phyloP scores from a whole-genome alignment of 176 grass and related monocot genomes.

The Cenchrus purpureus region DNA sequence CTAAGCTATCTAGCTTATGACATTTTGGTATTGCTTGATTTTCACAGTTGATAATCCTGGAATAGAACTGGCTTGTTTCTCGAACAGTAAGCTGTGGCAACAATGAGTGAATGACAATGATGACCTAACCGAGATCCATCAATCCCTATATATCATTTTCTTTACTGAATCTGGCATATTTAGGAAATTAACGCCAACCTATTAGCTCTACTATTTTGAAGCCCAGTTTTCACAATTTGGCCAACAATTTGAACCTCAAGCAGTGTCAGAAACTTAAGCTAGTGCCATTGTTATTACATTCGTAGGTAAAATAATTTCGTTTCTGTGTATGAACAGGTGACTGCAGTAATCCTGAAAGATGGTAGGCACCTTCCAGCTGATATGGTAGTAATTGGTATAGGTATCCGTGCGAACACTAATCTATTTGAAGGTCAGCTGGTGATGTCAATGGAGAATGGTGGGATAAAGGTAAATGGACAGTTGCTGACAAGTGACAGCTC shows the following conservation, averaged over 20 bases:
- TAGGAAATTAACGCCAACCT: conserved; percentile 4
- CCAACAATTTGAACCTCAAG: conserved; percentile 17
- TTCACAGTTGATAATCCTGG: not conserved
- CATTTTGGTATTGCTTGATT: not conserved
- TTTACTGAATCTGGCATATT: not conserved
- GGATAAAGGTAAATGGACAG: conserved; percentile 89
- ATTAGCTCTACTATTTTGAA: conserved; percentile 27
- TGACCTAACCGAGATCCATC: not conserved
- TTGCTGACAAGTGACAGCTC: conserved; percentile 81
- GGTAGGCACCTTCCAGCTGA: conserved; percentile 67
- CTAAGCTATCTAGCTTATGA: conserved; percentile 16
- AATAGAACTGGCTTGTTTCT: conserved; percentile 18
- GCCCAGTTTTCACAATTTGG: not conserved
- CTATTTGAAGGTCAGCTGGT: conserved; percentile 88
- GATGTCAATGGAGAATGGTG: conserved; percentile 68
- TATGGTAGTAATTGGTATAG: conserved; percentile 96
- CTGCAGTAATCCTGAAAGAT: conserved; percentile 77
- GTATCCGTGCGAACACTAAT: conserved; percentile 76
- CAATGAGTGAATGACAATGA: not conserved
- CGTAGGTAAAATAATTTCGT: conserved; percentile 29
- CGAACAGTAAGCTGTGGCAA: not conserved
- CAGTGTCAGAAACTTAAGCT: not conserved
- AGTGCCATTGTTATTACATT: not conserved
- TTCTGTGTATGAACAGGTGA: conserved; percentile 59
- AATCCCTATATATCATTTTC: not conserved